These are phyloP conservation scores for Xylaria bambusicola DNA, from an alignment of 495 filamentous ascomycete genomes.

Conservation along the genomic window DNA sequence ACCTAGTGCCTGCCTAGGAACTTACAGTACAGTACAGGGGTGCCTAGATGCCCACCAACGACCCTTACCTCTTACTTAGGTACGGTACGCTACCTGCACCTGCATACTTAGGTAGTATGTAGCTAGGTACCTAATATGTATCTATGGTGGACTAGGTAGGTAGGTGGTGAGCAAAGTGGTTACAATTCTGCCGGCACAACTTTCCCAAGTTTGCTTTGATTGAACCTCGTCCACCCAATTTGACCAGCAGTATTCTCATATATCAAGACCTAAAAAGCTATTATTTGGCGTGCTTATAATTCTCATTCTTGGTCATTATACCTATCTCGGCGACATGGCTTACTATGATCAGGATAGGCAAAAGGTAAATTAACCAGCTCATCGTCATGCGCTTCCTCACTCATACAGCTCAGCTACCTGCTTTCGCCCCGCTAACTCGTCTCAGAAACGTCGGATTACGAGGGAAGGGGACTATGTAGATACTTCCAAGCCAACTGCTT, in stretches of 20 bases:
- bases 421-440: conserved; percentile 7
- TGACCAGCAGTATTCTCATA: neutral
- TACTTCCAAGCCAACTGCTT: conserved; percentile 34
- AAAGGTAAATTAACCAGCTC: conserved; percentile 24
- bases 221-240: too few relatives aligned
- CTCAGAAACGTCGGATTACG: conserved; percentile 46
- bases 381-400: neutral
- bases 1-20: neutral
- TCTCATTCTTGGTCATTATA: too few relatives aligned
- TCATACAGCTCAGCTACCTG: neutral
- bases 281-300: too few relatives aligned
- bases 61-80: too few relatives aligned
- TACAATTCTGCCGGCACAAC: conserved; percentile 33
- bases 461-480: conserved; percentile 37
- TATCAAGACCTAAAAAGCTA: too few relatives aligned
- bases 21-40: too few relatives aligned
- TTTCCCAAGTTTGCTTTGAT: too few relatives aligned
- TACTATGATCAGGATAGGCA: conserved; percentile 32
- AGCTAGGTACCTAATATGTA: neutral
- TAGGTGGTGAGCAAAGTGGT: conserved; percentile 29
- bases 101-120: neutral
- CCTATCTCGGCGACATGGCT: conserved; percentile 31
- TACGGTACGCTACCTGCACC: too few relatives aligned
- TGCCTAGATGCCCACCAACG: too few relatives aligned
- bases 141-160: neutral